A percentile compares a stretch with the other conserved stretches of the same genome.
Evolutionary conservation across 2,329 filamentous ascomycete genomes (phyloP).

Genomic region (Laburnicola sp.): DNA sequence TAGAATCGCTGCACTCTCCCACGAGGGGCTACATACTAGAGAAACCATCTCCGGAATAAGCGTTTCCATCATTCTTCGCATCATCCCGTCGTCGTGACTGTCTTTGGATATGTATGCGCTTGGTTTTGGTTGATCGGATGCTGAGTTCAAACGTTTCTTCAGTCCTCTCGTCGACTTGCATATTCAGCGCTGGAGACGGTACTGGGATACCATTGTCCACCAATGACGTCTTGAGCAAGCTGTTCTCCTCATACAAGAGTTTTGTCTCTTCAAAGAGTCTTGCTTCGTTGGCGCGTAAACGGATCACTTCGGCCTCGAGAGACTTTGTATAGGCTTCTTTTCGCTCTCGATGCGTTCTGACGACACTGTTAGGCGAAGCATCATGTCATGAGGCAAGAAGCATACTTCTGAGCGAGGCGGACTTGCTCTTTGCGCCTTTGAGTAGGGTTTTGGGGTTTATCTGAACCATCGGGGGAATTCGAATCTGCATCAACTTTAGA

Average conservation of each 20-base stretch:
- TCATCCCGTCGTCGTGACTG: background rate
- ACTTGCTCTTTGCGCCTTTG: constrained; percentile 43
- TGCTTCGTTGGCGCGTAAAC: constrained; percentile 37
- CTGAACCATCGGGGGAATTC: background rate
- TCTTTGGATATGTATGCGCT: background rate
- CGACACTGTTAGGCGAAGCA: background rate
- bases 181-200: background rate
- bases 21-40: background rate
- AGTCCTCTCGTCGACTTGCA: background rate
- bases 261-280: constrained; percentile 31
- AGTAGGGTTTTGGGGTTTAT: constrained; percentile 4
- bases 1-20: too few species aligned
- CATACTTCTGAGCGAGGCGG: constrained; percentile 41
- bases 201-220: constrained; percentile 21
- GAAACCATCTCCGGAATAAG: background rate
- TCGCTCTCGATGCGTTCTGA: constrained; percentile 38
- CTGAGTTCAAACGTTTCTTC: constrained; percentile 16
- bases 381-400: background rate
- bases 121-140: background rate
- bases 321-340: constrained; percentile 39
- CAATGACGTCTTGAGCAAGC: constrained; percentile 23
- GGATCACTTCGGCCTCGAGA: constrained; percentile 33
- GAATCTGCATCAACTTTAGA: background rate
- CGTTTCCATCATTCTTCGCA: background rate
- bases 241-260: constrained; percentile 28